Evolutionary conservation across 768 basidiomycete genomes (phyloP).

Genomic region (Podaxis carcinomalis): DNA sequence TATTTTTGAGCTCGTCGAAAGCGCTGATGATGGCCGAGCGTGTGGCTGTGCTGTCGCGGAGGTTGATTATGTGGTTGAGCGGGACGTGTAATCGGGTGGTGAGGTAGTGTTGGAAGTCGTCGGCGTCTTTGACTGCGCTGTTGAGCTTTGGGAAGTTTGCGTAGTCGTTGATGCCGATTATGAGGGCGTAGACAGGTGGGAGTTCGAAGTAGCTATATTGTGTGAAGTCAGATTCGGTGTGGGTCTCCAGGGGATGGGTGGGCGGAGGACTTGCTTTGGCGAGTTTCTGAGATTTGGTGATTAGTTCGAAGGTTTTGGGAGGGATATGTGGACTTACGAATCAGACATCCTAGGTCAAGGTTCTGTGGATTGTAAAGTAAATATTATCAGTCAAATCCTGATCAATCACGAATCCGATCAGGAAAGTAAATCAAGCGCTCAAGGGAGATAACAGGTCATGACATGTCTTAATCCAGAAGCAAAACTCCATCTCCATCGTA

Average conservation of each 20-base stretch:
- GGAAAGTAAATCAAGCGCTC: neutral
- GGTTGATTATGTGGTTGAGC: slow-evolving; percentile 26
- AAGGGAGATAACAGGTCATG: neutral
- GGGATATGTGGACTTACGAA: neutral
- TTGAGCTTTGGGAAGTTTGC: slow-evolving; percentile 21
- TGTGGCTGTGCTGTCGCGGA: slow-evolving; percentile 35
- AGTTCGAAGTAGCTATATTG: too few species aligned
- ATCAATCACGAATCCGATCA: neutral
- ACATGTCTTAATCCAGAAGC: too few species aligned
- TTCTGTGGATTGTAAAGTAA: neutral
- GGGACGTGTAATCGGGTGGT: slow-evolving; percentile 25
- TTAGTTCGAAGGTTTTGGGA: neutral
- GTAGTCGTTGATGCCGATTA: slow-evolving; percentile 42
- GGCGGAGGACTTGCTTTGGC: neutral
- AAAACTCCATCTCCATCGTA: too few species aligned
- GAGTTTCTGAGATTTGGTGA: neutral
- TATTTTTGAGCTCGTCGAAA: slow-evolving; percentile 23
- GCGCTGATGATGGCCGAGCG: slow-evolving; percentile 28
- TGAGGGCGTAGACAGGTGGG: slow-evolving; percentile 28
- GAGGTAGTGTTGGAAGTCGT: slow-evolving; percentile 32
- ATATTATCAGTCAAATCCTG: neutral
- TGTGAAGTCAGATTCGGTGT: too few species aligned
- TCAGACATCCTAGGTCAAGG: neutral
- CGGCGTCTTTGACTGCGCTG: slow-evolving; percentile 36
- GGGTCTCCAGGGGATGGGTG: slow-evolving; percentile 6